Evolutionary conservation across 1,139 yeast genomes (phyloP).

Genomic region (Suhomyces coccinellae): DNA sequence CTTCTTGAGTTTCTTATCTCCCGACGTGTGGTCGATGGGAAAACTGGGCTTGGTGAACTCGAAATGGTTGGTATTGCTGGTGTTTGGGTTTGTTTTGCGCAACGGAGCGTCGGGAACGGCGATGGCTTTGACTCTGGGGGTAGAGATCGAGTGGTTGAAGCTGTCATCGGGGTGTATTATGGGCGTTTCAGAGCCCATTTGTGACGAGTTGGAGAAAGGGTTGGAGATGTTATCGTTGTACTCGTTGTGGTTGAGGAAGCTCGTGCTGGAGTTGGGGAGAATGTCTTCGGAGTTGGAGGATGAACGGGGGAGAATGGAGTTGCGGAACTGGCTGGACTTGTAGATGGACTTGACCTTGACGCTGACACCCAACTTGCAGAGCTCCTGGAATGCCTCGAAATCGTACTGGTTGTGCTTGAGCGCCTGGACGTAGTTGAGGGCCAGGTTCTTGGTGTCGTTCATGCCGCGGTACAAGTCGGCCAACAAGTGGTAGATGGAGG

Average conservation of each 20-base stretch:
- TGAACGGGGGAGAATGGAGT: conserved; percentile 5
- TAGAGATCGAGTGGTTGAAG: conserved; percentile 32
- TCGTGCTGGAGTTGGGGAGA: conserved; percentile 8
- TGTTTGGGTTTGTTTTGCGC: conserved; percentile 41
- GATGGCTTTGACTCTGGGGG: conserved; percentile 49
- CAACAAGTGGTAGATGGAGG: conserved; percentile 62
- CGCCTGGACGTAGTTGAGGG: conserved; percentile 67
- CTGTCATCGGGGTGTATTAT: conserved; percentile 25
- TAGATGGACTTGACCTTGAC: conserved; percentile 63
- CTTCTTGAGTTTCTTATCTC: conserved; percentile 21
- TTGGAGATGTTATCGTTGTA: conserved; percentile 22
- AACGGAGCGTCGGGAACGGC: conserved; percentile 56
- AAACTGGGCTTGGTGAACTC: conserved; percentile 40
- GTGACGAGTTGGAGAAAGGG: conserved; percentile 23
- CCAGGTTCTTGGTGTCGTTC: conserved; percentile 59
- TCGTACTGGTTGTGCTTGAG: conserved; percentile 73
- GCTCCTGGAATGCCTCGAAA: conserved; percentile 82
- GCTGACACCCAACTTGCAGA: conserved; percentile 71
- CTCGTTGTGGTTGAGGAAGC: conserved; percentile 8
- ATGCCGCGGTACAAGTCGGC: conserved; percentile 66
- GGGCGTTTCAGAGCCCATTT: conserved; percentile 10
- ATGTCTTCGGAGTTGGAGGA: conserved; percentile 12
- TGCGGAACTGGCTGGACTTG: conserved; percentile 26
- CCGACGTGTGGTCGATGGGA: conserved; percentile 19
- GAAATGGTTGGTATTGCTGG: conserved; percentile 20